Evolutionary conservation across 108 stramenopile genomes (phyloP).

Genomic region (Epithemia pelagica): DNA sequence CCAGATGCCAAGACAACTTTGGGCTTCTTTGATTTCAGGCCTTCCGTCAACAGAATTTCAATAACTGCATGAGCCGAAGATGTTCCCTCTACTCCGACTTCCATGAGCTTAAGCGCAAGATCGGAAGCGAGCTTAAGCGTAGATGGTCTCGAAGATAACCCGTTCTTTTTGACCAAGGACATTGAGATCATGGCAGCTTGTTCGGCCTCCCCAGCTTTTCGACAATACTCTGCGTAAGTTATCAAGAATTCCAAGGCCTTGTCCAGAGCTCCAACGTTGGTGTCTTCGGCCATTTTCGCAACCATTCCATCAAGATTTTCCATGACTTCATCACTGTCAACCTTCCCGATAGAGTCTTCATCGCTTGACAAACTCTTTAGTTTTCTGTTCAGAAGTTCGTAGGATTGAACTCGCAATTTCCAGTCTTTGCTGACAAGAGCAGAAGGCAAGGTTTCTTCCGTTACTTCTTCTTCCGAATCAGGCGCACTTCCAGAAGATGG

Average conservation of each 20-base stretch:
- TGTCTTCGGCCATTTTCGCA: conserved; percentile 46
- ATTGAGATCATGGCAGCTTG: conserved; percentile 35
- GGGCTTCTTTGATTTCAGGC: conserved; percentile 68
- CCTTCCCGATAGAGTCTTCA: conserved; percentile 20
- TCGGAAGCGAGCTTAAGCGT: conserved; percentile 39
- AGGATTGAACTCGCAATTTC: conserved; percentile 66
- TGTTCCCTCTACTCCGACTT: conserved; percentile 50
- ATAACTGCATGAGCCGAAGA: conserved; percentile 46
- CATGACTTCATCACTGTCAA: conserved; percentile 27
- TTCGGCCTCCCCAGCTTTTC: conserved; percentile 35
- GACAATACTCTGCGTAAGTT: conserved; percentile 50
- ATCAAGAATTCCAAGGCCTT: conserved; percentile 50
- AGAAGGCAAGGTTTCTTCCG: conserved; percentile 38
- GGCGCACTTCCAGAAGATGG: neutral
- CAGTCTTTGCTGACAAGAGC: conserved; percentile 51
- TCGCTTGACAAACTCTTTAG: conserved; percentile 16
- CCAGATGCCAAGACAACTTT: conserved; percentile 62
- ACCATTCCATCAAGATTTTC: conserved; percentile 41
- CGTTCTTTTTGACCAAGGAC: conserved; percentile 55
- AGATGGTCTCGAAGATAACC: conserved; percentile 63
- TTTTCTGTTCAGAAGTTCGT: conserved; percentile 35
- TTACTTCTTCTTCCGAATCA: conserved; percentile 15
- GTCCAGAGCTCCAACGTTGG: conserved; percentile 75
- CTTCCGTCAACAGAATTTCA: conserved; percentile 48
- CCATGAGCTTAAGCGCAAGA: conserved; percentile 66